Conservation (phyloP, 805 yeast species). For the Saturnispora gosingensis region DNA sequence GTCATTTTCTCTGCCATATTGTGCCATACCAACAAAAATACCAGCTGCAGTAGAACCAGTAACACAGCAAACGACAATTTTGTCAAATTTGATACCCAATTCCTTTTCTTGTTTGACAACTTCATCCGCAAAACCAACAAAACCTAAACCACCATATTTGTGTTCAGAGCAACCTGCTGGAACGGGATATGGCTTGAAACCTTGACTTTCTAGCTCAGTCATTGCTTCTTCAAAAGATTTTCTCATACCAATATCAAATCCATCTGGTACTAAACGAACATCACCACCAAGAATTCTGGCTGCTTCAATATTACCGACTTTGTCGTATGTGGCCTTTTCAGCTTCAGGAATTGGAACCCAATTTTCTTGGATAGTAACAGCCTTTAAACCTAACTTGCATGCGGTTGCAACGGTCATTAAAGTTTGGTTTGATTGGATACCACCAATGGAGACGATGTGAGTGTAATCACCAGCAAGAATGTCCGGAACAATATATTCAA, state of each 20-base stretch:
- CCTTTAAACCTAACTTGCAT: slow-evolving; percentile 28
- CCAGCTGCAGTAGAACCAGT: slow-evolving; percentile 30
- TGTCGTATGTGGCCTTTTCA: slow-evolving; percentile 24
- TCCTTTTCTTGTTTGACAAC: slow-evolving; percentile 27
- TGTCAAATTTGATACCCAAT: slow-evolving; percentile 27
- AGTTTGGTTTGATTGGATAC: slow-evolving; percentile 29
- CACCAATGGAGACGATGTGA: slow-evolving; percentile 29
- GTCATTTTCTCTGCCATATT: slow-evolving; percentile 26
- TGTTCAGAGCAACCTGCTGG: slow-evolving; percentile 33
- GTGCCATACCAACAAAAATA: slow-evolving; percentile 28
- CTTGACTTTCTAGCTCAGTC: slow-evolving; percentile 20
- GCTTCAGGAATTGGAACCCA: slow-evolving; percentile 30
- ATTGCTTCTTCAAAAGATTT: slow-evolving; percentile 28
- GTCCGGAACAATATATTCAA: slow-evolving; percentile 29
- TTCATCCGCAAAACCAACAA: slow-evolving; percentile 30
- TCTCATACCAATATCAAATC: slow-evolving; percentile 30
- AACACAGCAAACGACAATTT: slow-evolving; percentile 29
- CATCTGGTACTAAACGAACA: slow-evolving; percentile 27
- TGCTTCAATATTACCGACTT: slow-evolving; percentile 29
- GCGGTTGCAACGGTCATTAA: slow-evolving; percentile 31
- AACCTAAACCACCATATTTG: slow-evolving; percentile 29
- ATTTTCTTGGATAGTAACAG: slow-evolving; percentile 29
- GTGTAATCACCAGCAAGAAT: slow-evolving; percentile 28
- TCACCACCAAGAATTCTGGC: slow-evolving; percentile 31
- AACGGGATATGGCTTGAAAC: slow-evolving; percentile 29